Evolutionary conservation across 1,284 basidiomycete genomes (phyloP).

Genomic region (Xanthoconium separans): DNA sequence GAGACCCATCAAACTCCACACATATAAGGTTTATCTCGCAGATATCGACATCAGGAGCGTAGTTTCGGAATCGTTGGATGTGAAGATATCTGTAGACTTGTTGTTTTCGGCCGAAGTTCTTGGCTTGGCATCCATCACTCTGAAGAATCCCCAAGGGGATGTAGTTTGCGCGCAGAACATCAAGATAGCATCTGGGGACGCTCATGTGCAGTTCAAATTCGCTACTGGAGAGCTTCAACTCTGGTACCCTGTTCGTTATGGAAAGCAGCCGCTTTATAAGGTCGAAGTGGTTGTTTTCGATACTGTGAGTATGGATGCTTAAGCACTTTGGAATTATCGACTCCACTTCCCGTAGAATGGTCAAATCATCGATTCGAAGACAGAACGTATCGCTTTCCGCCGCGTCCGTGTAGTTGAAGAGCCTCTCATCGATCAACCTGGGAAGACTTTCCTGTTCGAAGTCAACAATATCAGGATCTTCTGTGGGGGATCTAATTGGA

Average conservation of each 20-base stretch:
- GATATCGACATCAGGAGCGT: constrained; percentile 60
- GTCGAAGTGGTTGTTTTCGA: constrained; percentile 54
- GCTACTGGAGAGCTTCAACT: constrained; percentile 57
- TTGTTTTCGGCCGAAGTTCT: constrained; percentile 39
- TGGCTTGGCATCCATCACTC: constrained; percentile 42
- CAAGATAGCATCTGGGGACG: constrained; percentile 38
- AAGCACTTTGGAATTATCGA: not conserved
- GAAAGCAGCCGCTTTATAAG: constrained; percentile 74
- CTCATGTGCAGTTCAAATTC: constrained; percentile 50
- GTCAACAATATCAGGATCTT: constrained; percentile 88
- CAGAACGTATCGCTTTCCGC: constrained; percentile 72
- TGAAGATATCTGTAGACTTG: constrained; percentile 47
- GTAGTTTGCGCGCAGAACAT: constrained; percentile 40
- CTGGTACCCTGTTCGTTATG: constrained; percentile 87
- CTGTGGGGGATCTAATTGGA: constrained; percentile 92
- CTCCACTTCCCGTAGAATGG: constrained; percentile 40
- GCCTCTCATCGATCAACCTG: constrained; percentile 66
- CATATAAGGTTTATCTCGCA: constrained; percentile 60
- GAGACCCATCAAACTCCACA: constrained; percentile 72
- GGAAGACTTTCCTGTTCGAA: constrained; percentile 84
- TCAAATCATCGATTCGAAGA: constrained; percentile 47
- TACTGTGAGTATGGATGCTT: constrained; percentile 37
- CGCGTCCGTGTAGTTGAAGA: constrained; percentile 75
- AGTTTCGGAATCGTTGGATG: constrained; percentile 53
- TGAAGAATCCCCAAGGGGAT: constrained; percentile 50